phyloP scores from a whole-genome alignment of 129 eudicot species.

The Chrysanthemum lavandulifolium region DNA sequence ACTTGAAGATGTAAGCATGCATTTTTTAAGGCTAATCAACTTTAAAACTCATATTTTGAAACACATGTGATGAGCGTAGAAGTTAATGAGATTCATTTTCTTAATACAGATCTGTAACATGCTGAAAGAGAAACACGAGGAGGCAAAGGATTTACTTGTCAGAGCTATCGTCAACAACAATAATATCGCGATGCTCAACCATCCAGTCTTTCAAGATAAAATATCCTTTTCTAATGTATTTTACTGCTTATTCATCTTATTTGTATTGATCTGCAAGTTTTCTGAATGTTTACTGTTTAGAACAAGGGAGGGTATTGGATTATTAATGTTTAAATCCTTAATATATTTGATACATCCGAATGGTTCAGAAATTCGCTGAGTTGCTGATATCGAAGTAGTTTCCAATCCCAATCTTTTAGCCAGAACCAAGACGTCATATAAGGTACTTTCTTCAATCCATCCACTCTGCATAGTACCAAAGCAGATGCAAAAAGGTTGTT shows the following conservation, averaged over 20 bases:
- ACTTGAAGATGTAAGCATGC: slow-evolving; percentile 73
- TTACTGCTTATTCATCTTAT: neutral
- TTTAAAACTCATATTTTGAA: neutral
- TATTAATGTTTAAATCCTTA: slow-evolving; percentile 44
- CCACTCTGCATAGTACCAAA: neutral
- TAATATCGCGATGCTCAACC: slow-evolving; percentile 73
- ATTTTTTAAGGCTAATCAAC: slow-evolving; percentile 8
- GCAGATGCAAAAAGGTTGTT: neutral
- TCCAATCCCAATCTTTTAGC: slow-evolving; percentile 19
- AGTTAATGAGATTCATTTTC: slow-evolving; percentile 17
- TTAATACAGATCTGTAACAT: slow-evolving; percentile 71
- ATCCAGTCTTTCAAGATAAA: slow-evolving; percentile 66
- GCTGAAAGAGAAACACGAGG: slow-evolving; percentile 88
- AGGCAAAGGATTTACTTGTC: slow-evolving; percentile 83
- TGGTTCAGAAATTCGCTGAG: slow-evolving; percentile 54
- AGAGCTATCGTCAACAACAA: slow-evolving; percentile 89
- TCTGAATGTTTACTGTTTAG: neutral
- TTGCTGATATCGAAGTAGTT: slow-evolving; percentile 35
- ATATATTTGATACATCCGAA: slow-evolving; percentile 39
- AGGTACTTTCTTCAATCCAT: slow-evolving; percentile 28
- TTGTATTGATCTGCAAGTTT: neutral
- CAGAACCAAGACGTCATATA: slow-evolving; percentile 15
- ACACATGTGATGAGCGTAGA: neutral
- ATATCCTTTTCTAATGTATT: slow-evolving; percentile 57
- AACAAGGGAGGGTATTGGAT: neutral